phyloP scores from a whole-genome alignment of 2,329 filamentous ascomycete genomes.

The Phyllosticta ampelicida region DNA sequence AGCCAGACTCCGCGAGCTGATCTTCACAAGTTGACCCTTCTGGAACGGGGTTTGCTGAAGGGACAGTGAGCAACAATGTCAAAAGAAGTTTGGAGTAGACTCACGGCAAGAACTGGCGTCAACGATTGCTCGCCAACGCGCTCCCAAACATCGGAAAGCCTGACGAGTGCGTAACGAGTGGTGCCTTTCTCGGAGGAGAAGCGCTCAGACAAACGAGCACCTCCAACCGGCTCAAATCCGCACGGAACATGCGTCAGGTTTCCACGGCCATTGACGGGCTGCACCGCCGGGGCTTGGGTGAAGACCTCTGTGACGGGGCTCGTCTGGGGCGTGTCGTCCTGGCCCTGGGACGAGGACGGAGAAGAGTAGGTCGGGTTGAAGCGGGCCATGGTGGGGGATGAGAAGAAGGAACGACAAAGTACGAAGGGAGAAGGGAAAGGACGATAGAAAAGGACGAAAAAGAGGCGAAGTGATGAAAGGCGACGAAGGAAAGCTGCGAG shows the following conservation, averaged over 20 bases:
- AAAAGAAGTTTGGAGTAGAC: neutral
- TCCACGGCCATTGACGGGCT: neutral
- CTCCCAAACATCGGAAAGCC: neutral
- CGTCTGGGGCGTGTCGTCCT: neutral
- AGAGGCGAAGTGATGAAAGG: neutral
- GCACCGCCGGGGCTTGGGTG: neutral
- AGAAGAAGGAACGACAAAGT: too few species aligned
- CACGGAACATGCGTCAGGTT: neutral
- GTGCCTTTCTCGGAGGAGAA: neutral
- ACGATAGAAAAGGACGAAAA: neutral
- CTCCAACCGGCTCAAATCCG: neutral
- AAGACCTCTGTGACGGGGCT: neutral
- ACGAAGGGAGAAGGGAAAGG: neutral
- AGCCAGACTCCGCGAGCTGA: constrained; percentile 13
- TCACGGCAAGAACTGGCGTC: neutral
- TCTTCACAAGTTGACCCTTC: neutral
- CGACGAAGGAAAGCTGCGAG: neutral
- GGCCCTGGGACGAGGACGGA: neutral
- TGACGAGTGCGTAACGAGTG: neutral
- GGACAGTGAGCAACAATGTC: constrained; percentile 9
- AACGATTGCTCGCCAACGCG: neutral
- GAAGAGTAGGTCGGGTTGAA: neutral
- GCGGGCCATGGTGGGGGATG: neutral
- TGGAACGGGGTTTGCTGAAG: neutral
- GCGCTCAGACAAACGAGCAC: neutral